Conservation (phyloP, 2,329 filamentous ascomycete genomes). For the Verticillium nonalfalfae region DNA sequence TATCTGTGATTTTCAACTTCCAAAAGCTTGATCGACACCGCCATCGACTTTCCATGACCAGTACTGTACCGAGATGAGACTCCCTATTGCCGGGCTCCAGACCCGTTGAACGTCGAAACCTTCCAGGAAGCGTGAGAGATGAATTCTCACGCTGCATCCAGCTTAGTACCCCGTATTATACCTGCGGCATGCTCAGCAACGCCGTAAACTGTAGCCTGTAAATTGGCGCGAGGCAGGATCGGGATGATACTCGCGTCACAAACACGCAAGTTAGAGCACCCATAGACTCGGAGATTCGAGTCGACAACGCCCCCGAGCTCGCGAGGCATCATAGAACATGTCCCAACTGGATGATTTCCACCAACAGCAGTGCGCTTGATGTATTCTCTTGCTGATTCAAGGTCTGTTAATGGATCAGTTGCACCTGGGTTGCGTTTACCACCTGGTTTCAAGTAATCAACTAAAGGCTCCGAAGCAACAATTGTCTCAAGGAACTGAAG, state of each 20-base stretch:
- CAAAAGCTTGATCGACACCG: slow-evolving; percentile 46
- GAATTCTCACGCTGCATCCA: no score
- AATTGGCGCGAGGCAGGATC: slow-evolving; percentile 27
- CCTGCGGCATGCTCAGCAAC: slow-evolving; percentile 23
- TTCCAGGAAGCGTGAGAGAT: no score
- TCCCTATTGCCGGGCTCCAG: slow-evolving; percentile 24
- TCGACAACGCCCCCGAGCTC: slow-evolving; percentile 39
- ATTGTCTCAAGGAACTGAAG: slow-evolving; percentile 32
- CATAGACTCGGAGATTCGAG: slow-evolving; percentile 35
- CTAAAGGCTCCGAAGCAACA: slow-evolving; percentile 30
- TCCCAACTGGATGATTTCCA: slow-evolving; percentile 34
- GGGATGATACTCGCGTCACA: slow-evolving; percentile 40
- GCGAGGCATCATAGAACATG: slow-evolving; percentile 44
- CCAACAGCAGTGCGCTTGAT: slow-evolving; percentile 24
- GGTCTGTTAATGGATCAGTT: slow-evolving; percentile 16
- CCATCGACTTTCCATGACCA: slow-evolving; percentile 23
- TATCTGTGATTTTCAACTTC: slow-evolving; percentile 30
- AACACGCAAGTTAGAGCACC: slow-evolving; percentile 34
- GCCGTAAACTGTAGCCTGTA: slow-evolving; percentile 19
- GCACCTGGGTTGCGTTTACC: slow-evolving; percentile 16
- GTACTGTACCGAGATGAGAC: slow-evolving; percentile 21
- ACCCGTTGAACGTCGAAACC: slow-evolving; percentile 14
- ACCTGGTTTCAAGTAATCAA: slow-evolving; percentile 30
- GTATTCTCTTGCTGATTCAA: slow-evolving; percentile 28
- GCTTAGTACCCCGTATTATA: slow-evolving; percentile 1